Evolutionary conservation across 2,329 filamentous ascomycete genomes (phyloP).

Genomic region (Colletotrichum filicis): DNA sequence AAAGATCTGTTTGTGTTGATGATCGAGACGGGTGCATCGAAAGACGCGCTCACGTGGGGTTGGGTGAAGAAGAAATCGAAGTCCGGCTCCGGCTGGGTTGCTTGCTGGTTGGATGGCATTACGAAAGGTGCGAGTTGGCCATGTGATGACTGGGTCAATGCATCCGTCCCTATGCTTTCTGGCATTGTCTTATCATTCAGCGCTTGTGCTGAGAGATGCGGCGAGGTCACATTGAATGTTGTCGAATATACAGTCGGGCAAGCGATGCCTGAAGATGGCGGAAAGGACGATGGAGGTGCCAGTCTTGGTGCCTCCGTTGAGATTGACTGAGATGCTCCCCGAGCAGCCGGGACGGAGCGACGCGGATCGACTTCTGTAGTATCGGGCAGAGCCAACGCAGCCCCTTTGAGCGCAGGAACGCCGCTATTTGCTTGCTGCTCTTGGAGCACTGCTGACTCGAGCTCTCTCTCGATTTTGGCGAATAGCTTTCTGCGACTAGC

Average conservation of each 20-base stretch:
- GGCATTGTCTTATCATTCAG: background rate
- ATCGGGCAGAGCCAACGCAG: background rate
- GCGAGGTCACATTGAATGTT: background rate
- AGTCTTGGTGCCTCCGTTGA: background rate
- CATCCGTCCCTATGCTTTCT: background rate
- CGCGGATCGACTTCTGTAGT: background rate
- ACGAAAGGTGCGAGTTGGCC: background rate
- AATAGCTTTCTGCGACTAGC: background rate
- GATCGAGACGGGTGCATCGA: background rate
- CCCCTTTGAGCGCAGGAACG: background rate
- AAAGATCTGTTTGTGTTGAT: background rate
- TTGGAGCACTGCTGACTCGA: background rate
- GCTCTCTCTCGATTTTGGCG: background rate
- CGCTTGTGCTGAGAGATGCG: background rate
- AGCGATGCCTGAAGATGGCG: background rate
- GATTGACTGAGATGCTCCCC: background rate
- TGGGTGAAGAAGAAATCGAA: background rate
- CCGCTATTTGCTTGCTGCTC: background rate
- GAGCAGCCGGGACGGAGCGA: background rate
- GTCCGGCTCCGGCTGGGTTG: no score
- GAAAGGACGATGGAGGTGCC: background rate
- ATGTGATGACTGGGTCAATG: background rate
- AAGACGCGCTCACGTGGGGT: background rate
- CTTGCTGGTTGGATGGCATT: background rate
- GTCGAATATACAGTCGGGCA: background rate